Evolutionary conservation across 257 asterid species (phyloP).

Genomic region (Solanum bulbocastanum): DNA sequence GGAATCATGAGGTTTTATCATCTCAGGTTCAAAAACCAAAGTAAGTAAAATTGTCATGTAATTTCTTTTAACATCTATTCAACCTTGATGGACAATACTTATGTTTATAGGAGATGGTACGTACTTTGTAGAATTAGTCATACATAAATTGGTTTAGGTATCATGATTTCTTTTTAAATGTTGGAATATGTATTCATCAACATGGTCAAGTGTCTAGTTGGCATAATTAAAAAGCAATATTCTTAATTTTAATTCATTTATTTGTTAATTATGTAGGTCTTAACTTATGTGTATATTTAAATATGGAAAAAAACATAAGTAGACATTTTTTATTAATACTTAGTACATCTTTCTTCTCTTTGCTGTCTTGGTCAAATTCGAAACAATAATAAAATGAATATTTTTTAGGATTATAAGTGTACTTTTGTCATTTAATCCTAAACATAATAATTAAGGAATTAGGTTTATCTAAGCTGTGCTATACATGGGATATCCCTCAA

Average conservation of each 20-base stretch:
- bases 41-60: not conserved
- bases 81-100: not conserved
- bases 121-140: accelerated
- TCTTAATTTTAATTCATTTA: not conserved
- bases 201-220: not conserved
- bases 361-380: not conserved
- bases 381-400: not conserved
- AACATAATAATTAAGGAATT: not conserved
- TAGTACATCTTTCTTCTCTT: not conserved
- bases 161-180: not conserved
- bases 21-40: not conserved
- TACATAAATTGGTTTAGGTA: not conserved
- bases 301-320: too few species aligned
- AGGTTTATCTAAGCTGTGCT: not conserved
- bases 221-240: not conserved
- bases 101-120: accelerated
- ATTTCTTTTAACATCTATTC: not conserved
- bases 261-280: not conserved
- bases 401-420: not conserved
- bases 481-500: not conserved
- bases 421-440: not conserved
- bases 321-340: not conserved
- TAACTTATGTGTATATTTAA: not conserved
- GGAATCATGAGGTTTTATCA: not conserved
- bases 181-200: not conserved